These are phyloP conservation scores for Alternaria brassicicola DNA, from an alignment of 2,329 filamentous ascomycete genomes.

Conservation along the genomic window DNA sequence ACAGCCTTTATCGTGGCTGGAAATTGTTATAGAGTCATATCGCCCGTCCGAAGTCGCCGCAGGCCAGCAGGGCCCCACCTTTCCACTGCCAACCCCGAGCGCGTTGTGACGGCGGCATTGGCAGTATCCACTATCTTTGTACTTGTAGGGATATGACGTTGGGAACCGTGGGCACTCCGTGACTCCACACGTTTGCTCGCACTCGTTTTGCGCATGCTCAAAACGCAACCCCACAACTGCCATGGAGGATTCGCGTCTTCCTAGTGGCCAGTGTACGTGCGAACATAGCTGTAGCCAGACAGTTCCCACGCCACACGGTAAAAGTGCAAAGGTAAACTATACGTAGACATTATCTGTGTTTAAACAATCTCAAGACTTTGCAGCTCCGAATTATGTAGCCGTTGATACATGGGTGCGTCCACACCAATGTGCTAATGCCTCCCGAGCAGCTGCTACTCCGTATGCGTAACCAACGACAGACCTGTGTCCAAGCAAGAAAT, in stretches of 20 bases:
- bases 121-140: constrained; percentile 6
- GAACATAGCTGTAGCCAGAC: constrained; percentile 12
- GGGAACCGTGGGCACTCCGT: background rate
- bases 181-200: background rate
- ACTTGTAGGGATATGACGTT: constrained; percentile 6
- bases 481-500: constrained; percentile 24
- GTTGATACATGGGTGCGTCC: constrained; percentile 40
- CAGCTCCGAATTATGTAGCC: constrained; percentile 33
- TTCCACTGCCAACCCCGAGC: background rate
- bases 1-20: constrained; percentile 9
- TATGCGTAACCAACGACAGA: constrained; percentile 33
- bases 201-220: constrained; percentile 2
- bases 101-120: background rate
- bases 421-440: constrained; percentile 18
- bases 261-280: constrained; percentile 24
- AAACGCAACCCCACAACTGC: constrained; percentile 11
- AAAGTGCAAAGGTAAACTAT: background rate
- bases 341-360: constrained; percentile 3
- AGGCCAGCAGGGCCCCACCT: background rate
- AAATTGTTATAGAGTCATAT: constrained; percentile 35
- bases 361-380: constrained; percentile 17
- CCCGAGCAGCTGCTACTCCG: constrained; percentile 22
- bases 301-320: background rate
- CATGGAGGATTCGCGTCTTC: constrained; percentile 6
- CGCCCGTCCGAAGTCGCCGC: constrained; percentile 25